Evolutionary conservation across 257 asterid species (phyloP).

Genomic region (Penstemon newberryi): DNA sequence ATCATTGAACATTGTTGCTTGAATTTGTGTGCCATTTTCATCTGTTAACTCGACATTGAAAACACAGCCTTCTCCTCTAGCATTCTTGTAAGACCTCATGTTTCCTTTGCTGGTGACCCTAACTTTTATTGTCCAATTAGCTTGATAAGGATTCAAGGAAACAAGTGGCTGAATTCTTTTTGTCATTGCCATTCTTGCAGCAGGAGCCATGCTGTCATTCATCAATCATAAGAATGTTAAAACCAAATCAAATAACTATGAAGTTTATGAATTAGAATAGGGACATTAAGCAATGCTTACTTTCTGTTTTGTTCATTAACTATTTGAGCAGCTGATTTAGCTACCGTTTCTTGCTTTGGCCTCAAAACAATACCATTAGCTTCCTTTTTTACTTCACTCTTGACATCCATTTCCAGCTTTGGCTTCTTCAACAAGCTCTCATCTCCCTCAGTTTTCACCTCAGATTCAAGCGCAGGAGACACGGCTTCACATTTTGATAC

Average conservation of each 20-base stretch:
- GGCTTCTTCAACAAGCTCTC: conserved; percentile 35
- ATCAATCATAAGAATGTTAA: conserved; percentile 9
- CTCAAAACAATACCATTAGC: conserved; percentile 41
- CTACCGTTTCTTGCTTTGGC: conserved; percentile 64
- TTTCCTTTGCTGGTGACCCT: conserved; percentile 79
- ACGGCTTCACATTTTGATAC: conserved; percentile 69
- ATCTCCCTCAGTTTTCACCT: conserved; percentile 36
- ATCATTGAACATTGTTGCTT: conserved; percentile 95
- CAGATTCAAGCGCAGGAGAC: conserved; percentile 70
- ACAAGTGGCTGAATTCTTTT: conserved; percentile 83
- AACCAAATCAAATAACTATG: background rate
- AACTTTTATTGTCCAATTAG: conserved; percentile 88
- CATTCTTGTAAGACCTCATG: conserved; percentile 73
- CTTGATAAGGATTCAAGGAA: conserved; percentile 91
- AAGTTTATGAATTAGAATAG: background rate
- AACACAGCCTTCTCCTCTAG: conserved; percentile 94
- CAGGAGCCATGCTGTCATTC: conserved; percentile 68
- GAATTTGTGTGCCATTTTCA: conserved; percentile 98
- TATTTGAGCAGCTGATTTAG: conserved; percentile 89
- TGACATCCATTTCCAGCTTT: conserved; percentile 37
- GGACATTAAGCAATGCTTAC: conserved; percentile 38
- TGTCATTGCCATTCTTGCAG: conserved; percentile 85
- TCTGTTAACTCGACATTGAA: conserved; percentile 95
- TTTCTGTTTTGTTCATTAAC: conserved; percentile 73
- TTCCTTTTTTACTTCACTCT: conserved; percentile 32